A percentile compares a stretch with the other conserved stretches of the same genome.
Conservation (phyloP, 768 basidiomycete species). For the Gymnopilus junonius region DNA sequence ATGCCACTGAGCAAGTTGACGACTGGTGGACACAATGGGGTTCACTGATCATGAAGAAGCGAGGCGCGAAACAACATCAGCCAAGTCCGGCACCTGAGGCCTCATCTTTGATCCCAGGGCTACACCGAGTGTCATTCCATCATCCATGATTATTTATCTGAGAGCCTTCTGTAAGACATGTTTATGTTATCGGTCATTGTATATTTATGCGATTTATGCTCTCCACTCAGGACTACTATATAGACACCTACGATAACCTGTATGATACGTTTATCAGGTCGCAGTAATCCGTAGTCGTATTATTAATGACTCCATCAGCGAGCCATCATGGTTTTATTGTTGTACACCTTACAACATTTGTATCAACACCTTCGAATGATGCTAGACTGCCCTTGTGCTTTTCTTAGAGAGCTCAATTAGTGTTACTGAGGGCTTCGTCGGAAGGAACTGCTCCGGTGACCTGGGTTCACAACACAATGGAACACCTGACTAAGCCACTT, state of each 20-base stretch:
- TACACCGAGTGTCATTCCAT: constrained; percentile 6
- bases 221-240: not conserved
- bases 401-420: not conserved
- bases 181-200: not conserved
- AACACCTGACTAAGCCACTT: constrained; percentile 1
- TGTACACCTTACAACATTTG: not conserved
- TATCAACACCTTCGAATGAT: not conserved
- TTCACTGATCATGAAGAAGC: constrained; percentile 8
- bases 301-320: not conserved
- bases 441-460: not conserved
- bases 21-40: constrained; percentile 68
- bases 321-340: not conserved
- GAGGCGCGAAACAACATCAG: constrained; percentile 3
- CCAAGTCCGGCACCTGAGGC: constrained; percentile 6
- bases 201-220: not conserved
- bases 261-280: not conserved
- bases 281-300: not conserved
- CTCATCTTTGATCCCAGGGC: constrained; percentile 7
- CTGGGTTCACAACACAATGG: not conserved
- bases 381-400: not conserved
- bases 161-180: not conserved
- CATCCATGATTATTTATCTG: not conserved
- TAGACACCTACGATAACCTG: not conserved
- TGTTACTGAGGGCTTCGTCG: not conserved
- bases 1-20: constrained; percentile 59